Evolutionary conservation across 176 grass and related monocot species (phyloP).

Genomic region (Chrysopogon serrulatus): DNA sequence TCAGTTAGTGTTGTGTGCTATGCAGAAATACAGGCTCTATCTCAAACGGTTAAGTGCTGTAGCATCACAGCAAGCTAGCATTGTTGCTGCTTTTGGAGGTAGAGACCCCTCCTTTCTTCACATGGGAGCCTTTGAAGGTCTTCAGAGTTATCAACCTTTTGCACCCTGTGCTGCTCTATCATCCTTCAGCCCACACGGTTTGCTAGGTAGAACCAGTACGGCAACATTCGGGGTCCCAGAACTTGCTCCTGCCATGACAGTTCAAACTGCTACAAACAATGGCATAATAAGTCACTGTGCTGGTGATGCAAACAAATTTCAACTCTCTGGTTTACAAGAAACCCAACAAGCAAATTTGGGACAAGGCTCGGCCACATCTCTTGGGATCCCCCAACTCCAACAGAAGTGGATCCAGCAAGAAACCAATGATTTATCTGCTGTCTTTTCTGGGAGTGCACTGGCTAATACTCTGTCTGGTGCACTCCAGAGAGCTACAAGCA

Average conservation of each 20-base stretch:
- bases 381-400: conserved; percentile 44
- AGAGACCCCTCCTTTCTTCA: conserved; percentile 72
- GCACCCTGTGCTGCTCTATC: conserved; percentile 42
- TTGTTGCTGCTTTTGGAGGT: conserved; percentile 76
- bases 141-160: conserved; percentile 58
- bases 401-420: conserved; percentile 62
- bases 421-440: conserved; percentile 30
- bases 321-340: conserved; percentile 38
- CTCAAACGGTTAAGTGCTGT: conserved; percentile 79
- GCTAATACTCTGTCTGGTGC: conserved; percentile 28
- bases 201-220: conserved; percentile 33
- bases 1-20: conserved; percentile 8
- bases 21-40: conserved; percentile 98
- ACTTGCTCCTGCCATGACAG: conserved; percentile 43
- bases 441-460: conserved; percentile 40
- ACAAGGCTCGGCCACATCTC: conserved; percentile 34
- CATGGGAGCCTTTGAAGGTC: conserved; percentile 73
- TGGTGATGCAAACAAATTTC: conserved; percentile 50
- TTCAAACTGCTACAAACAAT: conserved; percentile 34
- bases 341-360: conserved; percentile 39
- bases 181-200: conserved; percentile 63
- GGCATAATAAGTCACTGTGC: conserved; percentile 24
- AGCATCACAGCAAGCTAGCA: conserved; percentile 77
- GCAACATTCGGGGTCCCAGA: conserved; percentile 47
- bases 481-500: conserved; percentile 44